phyloP scores from a whole-genome alignment of 2,329 filamentous ascomycete species.

The Venturia aucupariae region DNA sequence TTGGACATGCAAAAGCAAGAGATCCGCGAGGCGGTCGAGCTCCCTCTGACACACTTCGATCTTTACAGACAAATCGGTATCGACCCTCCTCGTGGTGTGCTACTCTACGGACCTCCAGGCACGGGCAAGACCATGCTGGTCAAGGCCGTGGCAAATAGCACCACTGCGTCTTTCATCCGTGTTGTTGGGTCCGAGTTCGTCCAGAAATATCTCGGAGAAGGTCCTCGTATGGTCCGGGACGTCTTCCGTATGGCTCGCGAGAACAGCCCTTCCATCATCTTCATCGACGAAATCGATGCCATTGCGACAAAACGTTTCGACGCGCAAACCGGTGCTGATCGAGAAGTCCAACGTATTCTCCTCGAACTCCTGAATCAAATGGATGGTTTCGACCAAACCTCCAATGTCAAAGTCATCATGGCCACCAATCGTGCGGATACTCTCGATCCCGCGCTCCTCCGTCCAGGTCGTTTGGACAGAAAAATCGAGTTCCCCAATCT shows the following conservation, averaged over 20 bases:
- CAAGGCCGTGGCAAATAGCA: conserved; percentile 97
- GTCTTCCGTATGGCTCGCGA: conserved; percentile 98
- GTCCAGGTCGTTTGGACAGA: conserved; percentile 87
- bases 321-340: conserved; percentile 92
- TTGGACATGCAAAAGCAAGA: conserved; percentile 99
- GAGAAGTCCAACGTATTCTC: conserved; percentile 96
- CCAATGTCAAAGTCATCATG: conserved; percentile 99
- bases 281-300: conserved; percentile 18
- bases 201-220: conserved; percentile 96
- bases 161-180: conserved; percentile 95
- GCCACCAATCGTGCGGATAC: conserved; percentile 98
- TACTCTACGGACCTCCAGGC: conserved; percentile 91
- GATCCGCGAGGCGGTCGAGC: conserved; percentile 93
- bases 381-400: conserved; percentile 98
- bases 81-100: conserved; percentile 89
- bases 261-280: conserved; percentile 86
- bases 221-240: conserved; percentile 96
- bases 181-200: conserved; percentile 98
- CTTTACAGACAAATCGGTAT: conserved; percentile 99
- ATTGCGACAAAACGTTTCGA: conserved; percentile 67
- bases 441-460: conserved; percentile 85
- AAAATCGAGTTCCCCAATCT: conserved; percentile 99
- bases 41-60: conserved; percentile 94
- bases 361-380: conserved; percentile 98
- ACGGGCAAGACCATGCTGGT: conserved; percentile 97